These are phyloP conservation scores for Theileria parva DNA, from an alignment of 169 alveolate genomes.

Conservation along the genomic window DNA sequence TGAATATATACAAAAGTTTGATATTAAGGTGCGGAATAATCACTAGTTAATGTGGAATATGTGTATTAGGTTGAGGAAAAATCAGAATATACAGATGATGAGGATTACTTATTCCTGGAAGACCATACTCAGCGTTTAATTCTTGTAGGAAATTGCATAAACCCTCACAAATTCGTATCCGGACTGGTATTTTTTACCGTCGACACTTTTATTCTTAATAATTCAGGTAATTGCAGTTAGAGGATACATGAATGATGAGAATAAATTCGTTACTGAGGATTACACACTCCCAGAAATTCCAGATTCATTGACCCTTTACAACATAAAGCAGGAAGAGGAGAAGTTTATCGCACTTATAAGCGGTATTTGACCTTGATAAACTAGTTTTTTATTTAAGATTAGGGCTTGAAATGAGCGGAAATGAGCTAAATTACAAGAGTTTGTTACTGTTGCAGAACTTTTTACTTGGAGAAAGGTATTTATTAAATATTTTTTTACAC, in stretches of 20 bases:
- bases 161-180: constrained; percentile 54
- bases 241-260: constrained; percentile 53
- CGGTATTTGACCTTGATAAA: constrained; percentile 8
- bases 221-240: constrained; percentile 47
- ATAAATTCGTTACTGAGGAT: constrained; percentile 53
- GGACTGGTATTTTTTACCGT: constrained; percentile 43
- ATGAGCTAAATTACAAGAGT: constrained; percentile 15
- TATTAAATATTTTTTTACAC: not conserved
- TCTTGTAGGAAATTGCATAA: constrained; percentile 34
- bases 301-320: constrained; percentile 10
- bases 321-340: constrained; percentile 42
- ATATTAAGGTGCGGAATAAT: constrained; percentile 20
- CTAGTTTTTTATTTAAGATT: not conserved
- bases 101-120: constrained; percentile 49
- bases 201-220: too few relatives aligned
- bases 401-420: constrained; percentile 45
- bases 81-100: constrained; percentile 53
- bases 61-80: constrained; percentile 17
- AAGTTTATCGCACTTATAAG: constrained; percentile 57
- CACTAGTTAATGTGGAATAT: not conserved
- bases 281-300: constrained; percentile 62
- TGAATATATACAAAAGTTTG: constrained; percentile 43
- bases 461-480: constrained; percentile 37
- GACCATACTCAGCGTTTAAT: constrained; percentile 55
- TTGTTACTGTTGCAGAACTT: constrained; percentile 48